phyloP scores from a whole-genome alignment of 345 rosid genomes.

The Sisymbrium altissimum region DNA sequence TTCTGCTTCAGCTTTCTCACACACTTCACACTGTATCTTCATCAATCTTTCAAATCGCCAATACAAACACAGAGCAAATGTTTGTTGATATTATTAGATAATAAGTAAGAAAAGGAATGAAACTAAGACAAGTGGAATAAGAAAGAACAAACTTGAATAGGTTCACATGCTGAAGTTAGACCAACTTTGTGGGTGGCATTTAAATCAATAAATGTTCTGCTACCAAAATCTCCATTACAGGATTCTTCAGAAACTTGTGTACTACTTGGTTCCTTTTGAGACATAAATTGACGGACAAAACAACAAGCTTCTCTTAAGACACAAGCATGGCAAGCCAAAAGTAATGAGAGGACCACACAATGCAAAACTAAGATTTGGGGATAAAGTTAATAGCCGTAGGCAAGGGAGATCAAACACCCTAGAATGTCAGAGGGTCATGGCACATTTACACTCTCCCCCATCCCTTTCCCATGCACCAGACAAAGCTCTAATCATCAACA shows the following conservation, averaged over 20 bases:
- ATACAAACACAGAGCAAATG: not conserved
- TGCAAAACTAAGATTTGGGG: not conserved
- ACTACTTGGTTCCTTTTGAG: not conserved
- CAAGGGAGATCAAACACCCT: constrained; percentile 13
- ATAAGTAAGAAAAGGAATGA: not conserved
- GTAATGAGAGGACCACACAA: constrained; percentile 34
- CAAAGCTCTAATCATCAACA: constrained; percentile 14
- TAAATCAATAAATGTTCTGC: constrained; percentile 23
- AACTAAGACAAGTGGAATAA: constrained; percentile 1
- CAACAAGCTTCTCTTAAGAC: constrained; percentile 21
- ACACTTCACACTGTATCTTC: constrained; percentile 41
- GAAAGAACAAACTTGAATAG: constrained; percentile 24
- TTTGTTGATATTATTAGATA: not conserved
- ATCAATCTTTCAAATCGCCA: not conserved
- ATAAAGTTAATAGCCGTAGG: constrained; percentile 20
- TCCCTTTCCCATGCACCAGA: constrained; percentile 34
- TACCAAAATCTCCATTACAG: constrained; percentile 11
- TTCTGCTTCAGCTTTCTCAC: constrained; percentile 44
- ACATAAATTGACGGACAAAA: constrained; percentile 19
- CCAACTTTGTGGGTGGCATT: constrained; percentile 36
- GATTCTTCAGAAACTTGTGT: constrained; percentile 15
- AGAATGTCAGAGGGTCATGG: constrained; percentile 26
- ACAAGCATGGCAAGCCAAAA: constrained; percentile 28
- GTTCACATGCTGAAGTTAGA: constrained; percentile 27
- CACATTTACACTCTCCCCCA: constrained; percentile 23